Evolutionary conservation across 176 grass and related monocot species (phyloP), one percentile per base, ranked within the genome.

Genomic region (Lolium perenne): DNA sequence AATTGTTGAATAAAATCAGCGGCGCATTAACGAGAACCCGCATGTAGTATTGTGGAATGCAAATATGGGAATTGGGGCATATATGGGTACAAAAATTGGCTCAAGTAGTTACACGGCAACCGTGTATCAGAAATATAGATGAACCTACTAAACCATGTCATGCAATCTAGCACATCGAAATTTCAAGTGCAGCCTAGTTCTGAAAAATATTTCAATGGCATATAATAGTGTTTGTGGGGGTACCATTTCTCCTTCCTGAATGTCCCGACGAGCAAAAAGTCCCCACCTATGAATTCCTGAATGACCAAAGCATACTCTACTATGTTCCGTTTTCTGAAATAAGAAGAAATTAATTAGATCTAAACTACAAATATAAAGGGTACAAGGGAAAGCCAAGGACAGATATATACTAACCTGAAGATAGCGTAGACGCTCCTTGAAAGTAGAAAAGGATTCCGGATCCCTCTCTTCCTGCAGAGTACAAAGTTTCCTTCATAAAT

Each of bases 161-260:
- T 79, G 84, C 13, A 71, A 47, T 78, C 51, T 53, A 83, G 62
- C 26, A 50, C 59, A 22, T 77, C 40, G 29, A 79, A 5, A 23
- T 78, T 61, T 61, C 26, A 63, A 76, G 29, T n/a, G 66, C 11
- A 32, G 6, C 41, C 69, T 41, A 77, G 18, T 77, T 82, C 49
- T 78, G 40, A 60, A 88, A 41, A n/a, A 8, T 20, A 66, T 45
- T 74, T 74, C 22, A n/a, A 76, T 47, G 35, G 60, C 20, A 76
- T 68, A 76, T 29, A 50, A 20, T 54, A 74, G 23, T 67, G 45
- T 65, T 61, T 14, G 47, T 75, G 80, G 69, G 26, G 56, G 20
- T 92, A 98, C 93, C 97, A 98, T 98, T 88, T 95, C 97, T 95
- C 94, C 97, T 98, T 95, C 96, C 94, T 94, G 97, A 87, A 98